Percentiles rank a stretch among this genome's conserved stretches.
Evolutionary conservation across 768 basidiomycete species (phyloP).

Genomic region (Russula compacta): DNA sequence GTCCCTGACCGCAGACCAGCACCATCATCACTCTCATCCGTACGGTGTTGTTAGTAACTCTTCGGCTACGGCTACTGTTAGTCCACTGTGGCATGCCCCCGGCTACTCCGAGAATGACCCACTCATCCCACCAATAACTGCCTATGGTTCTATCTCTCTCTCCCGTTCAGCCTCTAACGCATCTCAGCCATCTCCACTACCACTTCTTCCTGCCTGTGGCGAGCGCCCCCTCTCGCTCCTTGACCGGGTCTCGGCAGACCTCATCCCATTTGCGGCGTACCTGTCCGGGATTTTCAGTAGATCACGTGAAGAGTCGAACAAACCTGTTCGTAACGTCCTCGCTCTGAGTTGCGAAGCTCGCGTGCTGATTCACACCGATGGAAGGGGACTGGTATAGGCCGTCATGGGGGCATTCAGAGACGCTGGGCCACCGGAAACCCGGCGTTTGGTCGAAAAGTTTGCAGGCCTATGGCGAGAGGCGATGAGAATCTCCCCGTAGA

Average conservation of each 20-base stretch:
- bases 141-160: neutral
- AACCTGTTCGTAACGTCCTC: neutral
- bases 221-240: neutral
- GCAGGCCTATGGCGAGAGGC: conserved; percentile 28
- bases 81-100: neutral
- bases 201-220: neutral
- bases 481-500: conserved; percentile 54
- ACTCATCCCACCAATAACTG: neutral
- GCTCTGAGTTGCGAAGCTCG: neutral
- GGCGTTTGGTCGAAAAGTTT: conserved; percentile 23
- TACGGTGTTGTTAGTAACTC: neutral
- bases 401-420: conserved; percentile 10
- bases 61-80: neutral
- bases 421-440: neutral
- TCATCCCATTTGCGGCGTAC: neutral
- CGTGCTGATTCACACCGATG: neutral
- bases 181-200: neutral
- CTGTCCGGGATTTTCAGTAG: neutral
- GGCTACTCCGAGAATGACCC: neutral
- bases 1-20: neutral
- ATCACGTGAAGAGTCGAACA: neutral
- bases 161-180: neutral
- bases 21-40: neutral
- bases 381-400: neutral
- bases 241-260: neutral